Evolutionary conservation across 768 basidiomycete species (phyloP).

Genomic region (Phanerodontia chrysosporium): DNA sequence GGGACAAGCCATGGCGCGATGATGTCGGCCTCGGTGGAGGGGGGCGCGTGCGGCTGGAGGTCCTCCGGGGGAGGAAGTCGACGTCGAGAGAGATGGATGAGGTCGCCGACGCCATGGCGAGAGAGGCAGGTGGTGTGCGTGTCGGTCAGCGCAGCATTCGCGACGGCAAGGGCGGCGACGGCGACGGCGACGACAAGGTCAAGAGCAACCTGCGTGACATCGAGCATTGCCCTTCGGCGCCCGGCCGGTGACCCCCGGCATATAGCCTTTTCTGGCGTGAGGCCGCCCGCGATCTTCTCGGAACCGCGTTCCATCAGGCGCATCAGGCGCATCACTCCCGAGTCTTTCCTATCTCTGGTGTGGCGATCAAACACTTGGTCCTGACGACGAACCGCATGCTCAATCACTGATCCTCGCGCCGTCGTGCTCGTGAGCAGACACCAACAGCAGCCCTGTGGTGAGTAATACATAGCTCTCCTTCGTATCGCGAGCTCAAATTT

Average conservation of each 20-base stretch:
- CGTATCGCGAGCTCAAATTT: too few relatives aligned
- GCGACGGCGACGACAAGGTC: not conserved
- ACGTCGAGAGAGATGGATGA: conserved; percentile 12
- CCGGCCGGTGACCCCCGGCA: not conserved
- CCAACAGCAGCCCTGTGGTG: too few relatives aligned
- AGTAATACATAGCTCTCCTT: too few relatives aligned
- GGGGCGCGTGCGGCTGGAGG: conserved; percentile 14
- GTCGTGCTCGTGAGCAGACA: not conserved
- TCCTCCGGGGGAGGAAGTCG: conserved; percentile 13
- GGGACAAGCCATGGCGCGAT: conserved; percentile 20
- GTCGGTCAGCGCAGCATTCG: not conserved
- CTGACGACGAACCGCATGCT: not conserved
- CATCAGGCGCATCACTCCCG: too few relatives aligned
- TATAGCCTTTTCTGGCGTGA: not conserved
- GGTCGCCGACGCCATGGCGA: conserved; percentile 1
- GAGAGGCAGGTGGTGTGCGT: not conserved
- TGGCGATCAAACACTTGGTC: not conserved
- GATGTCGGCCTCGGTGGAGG: conserved; percentile 11
- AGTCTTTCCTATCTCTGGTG: too few relatives aligned
- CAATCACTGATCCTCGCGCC: not conserved
- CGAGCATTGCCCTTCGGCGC: conserved; percentile 4
- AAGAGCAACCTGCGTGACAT: not conserved
- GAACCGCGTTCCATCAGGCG: too few relatives aligned
- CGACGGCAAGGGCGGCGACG: not conserved
- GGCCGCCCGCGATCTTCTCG: not conserved